Percentiles rank a stretch among this genome's conserved stretches.
These are phyloP conservation scores for Ascochyta koolunga DNA, from an alignment of 2,329 filamentous ascomycete species.

Conservation along the genomic window DNA sequence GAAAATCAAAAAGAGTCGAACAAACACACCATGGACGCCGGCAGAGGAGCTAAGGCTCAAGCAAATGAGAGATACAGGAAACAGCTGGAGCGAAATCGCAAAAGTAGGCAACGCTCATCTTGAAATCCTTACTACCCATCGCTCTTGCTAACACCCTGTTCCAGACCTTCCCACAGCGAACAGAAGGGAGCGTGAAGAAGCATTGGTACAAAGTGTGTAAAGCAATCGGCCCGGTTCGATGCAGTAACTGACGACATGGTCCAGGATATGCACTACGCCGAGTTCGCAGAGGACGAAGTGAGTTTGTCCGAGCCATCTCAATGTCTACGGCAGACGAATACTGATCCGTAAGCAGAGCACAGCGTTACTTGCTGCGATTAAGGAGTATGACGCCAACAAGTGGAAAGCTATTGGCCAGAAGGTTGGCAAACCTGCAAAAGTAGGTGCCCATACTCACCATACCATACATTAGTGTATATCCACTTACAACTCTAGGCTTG, in stretches of 20 bases:
- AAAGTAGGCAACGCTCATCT: constrained; percentile 66
- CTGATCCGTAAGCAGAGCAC: constrained; percentile 64
- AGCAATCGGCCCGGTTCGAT: constrained; percentile 17
- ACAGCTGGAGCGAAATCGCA: constrained; percentile 97
- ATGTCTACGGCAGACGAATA: constrained; percentile 16
- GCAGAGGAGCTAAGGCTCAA: constrained; percentile 92
- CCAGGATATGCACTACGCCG: constrained; percentile 98
- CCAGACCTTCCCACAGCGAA: constrained; percentile 88
- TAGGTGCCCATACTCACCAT: constrained; percentile 46
- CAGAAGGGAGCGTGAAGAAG: constrained; percentile 98
- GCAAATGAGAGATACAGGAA: constrained; percentile 89
- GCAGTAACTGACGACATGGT: constrained; percentile 29
- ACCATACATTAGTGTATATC: constrained; percentile 2
- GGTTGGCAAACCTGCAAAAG: constrained; percentile 97
- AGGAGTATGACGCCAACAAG: constrained; percentile 98
- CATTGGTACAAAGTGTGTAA: constrained; percentile 92
- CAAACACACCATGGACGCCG: constrained; percentile 98
- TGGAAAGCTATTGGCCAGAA: constrained; percentile 98
- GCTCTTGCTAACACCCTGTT: constrained; percentile 24
- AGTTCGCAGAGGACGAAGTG: constrained; percentile 97
- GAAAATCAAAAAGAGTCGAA: constrained; percentile 84
- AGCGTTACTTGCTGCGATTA: constrained; percentile 88
- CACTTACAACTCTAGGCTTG: constrained; percentile 65
- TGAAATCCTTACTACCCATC: neutral
- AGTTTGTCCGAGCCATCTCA: constrained; percentile 25